Evolutionary conservation across 176 grass and related monocot genomes (phyloP).

Genomic region (Hordeum vulgare): DNA sequence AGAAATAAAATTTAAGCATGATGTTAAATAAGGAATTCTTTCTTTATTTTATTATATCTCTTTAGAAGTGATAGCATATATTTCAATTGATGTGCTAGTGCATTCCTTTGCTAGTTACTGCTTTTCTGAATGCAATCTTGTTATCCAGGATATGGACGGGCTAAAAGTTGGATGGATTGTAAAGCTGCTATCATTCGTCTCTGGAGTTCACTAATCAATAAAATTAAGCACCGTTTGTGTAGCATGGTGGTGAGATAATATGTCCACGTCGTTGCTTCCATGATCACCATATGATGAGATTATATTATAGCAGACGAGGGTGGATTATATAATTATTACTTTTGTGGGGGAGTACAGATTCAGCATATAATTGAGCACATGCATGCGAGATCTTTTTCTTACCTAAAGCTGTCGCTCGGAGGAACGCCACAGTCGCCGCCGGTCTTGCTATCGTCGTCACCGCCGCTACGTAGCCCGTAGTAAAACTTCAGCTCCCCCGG

Average conservation of each 20-base stretch:
- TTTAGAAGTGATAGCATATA: too few species aligned
- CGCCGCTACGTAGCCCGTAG: neutral
- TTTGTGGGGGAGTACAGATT: neutral
- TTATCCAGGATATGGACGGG: too few species aligned
- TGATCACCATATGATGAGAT: neutral
- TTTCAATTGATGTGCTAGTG: too few species aligned
- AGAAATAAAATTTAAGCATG: too few species aligned
- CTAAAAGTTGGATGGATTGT: too few species aligned
- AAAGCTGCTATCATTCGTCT: too few species aligned
- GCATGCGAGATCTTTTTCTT: neutral
- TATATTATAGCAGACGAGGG: neutral
- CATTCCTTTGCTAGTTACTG: too few species aligned
- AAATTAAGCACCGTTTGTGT: too few species aligned
- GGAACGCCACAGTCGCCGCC: neutral
- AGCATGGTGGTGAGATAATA: neutral
- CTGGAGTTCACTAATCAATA: too few species aligned
- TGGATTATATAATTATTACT: neutral
- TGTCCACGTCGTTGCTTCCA: neutral
- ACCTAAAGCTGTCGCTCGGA: constrained; percentile 61
- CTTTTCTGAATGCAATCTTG: too few species aligned
- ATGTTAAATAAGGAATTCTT: too few species aligned
- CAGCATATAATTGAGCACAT: neutral
- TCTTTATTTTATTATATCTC: too few species aligned
- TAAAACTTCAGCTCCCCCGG: constrained; percentile 24
- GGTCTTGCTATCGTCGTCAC: neutral